phyloP scores from a whole-genome alignment of 768 basidiomycete species.

The Tulasnella sp. region DNA sequence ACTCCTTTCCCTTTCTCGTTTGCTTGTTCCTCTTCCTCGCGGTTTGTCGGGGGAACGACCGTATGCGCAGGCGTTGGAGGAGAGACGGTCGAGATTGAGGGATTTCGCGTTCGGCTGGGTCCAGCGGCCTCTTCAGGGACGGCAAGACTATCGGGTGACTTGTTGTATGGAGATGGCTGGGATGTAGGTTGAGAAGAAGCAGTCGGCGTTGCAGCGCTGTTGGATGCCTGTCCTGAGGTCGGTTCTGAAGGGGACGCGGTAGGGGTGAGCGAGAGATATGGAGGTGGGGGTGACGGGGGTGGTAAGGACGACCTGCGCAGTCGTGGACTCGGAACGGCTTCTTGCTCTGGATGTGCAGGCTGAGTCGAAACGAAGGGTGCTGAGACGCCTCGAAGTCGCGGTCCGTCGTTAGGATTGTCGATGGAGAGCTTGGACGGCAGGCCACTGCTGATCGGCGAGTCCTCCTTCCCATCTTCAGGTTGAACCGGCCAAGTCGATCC shows the following conservation, averaged over 20 bases:
- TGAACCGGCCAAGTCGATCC: too few species aligned
- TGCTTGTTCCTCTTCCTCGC: background rate
- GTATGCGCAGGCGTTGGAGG: slow-evolving; percentile 12
- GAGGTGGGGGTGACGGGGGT: slow-evolving; percentile 27
- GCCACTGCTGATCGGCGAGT: too few species aligned
- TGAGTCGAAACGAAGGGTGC: too few species aligned
- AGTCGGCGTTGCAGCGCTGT: background rate
- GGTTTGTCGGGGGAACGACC: background rate
- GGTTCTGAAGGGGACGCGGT: slow-evolving; percentile 22
- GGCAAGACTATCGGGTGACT: background rate
- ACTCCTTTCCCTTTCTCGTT: slow-evolving; percentile 39
- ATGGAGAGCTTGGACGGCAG: too few species aligned
- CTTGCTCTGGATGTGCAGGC: background rate
- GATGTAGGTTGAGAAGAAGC: background rate
- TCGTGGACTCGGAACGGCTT: background rate
- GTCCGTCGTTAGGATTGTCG: too few species aligned
- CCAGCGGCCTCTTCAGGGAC: background rate
- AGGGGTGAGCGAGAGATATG: slow-evolving; percentile 22
- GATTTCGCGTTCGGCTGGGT: slow-evolving; percentile 10
- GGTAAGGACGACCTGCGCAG: slow-evolving; percentile 13
- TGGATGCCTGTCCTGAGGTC: background rate
- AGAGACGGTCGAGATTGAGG: slow-evolving; percentile 19
- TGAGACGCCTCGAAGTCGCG: too few species aligned
- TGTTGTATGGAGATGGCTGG: background rate
- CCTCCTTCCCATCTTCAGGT: too few species aligned